Evolutionary conservation across 2,329 filamentous ascomycete genomes (phyloP), one percentile per base, ranked within the genome.

Genomic region (Scedosporium apiospermum): DNA sequence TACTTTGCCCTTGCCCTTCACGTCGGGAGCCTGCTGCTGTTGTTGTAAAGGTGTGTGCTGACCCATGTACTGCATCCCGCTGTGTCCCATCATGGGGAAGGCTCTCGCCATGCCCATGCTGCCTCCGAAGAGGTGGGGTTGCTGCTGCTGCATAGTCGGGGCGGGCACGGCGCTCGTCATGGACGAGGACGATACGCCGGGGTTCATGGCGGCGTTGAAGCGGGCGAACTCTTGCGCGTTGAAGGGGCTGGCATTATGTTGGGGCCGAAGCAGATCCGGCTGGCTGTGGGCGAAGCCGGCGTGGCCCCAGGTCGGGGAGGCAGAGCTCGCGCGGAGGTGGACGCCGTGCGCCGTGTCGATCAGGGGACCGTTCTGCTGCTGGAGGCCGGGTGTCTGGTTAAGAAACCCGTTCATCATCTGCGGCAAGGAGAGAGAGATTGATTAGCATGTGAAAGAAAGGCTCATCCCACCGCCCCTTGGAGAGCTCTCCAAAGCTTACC

Each of bases 391-490:
- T 62, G 84, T 85, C 71, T 95, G 89, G 72, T 96, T 91, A 70
- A 96, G 83, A 73, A 97, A 97, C 64, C 91, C 88, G 71, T 96
- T 92, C 86, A 96, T 90, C 88, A 93, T 92, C 91, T 96, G 69
- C 57, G 62, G 49, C 34, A 34, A 62, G 60, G 51, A 63, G 63
- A 7, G 63, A 7, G 61, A 16, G 14, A 38, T 30, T 38, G 34
- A 55, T 64, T 58, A 64, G 60, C 44, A 49, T 46, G 21, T 57
- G 23, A 30, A 14, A 14, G 23, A 30, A 14, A 14, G 18, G n/a
- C 5, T 21, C 16, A 30, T 7, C 27, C 27, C 27, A 23, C 23
- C 23, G 23, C 23, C 23, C 3, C 3, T 23, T 23, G 23, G 23
- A 23, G 23, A 23, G 23, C 23, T 12, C 10, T n/a, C 9, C 10